These are phyloP conservation scores for Russula sp. DNA, from an alignment of 768 basidiomycete species.

Conservation along the genomic window DNA sequence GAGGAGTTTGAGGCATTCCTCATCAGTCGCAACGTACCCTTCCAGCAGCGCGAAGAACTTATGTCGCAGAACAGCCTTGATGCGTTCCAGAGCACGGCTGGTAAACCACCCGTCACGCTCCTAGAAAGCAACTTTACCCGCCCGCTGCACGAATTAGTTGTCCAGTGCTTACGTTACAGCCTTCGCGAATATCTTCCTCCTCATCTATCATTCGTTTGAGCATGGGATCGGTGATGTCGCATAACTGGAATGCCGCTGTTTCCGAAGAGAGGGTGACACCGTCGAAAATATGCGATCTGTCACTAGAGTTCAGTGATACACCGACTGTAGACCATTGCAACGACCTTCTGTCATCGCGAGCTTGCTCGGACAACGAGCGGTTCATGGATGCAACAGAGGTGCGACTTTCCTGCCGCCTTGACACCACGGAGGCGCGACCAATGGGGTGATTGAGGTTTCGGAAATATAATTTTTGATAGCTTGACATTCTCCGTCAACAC, in stretches of 20 bases:
- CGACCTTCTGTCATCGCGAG: conserved; percentile 22
- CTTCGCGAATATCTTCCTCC: conserved; percentile 56
- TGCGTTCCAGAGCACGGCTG: conserved; percentile 65
- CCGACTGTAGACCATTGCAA: conserved; percentile 14
- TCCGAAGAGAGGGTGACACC: conserved; percentile 73
- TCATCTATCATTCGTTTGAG: conserved; percentile 75
- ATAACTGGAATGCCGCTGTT: conserved; percentile 89
- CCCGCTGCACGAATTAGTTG: background rate
- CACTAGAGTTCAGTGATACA: background rate
- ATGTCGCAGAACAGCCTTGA: conserved; percentile 76
- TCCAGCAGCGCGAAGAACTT: conserved; percentile 78
- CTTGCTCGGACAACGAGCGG: conserved; percentile 32
- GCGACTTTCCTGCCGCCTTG: conserved; percentile 52
- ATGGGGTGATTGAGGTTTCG: conserved; percentile 81
- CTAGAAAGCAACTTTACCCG: conserved; percentile 28
- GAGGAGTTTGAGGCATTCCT: conserved; percentile 64
- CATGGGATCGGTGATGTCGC: conserved; percentile 86
- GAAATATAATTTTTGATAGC: conserved; percentile 90
- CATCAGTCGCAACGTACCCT: conserved; percentile 62
- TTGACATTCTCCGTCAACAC: background rate
- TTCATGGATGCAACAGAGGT: conserved; percentile 21
- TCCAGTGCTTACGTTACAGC: conserved; percentile 60
- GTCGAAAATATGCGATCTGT: conserved; percentile 78
- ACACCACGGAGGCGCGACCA: conserved; percentile 65
- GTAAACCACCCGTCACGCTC: conserved; percentile 90